These are phyloP conservation scores for Yarrowia yakushimensis DNA, from an alignment of 805 yeast genomes.

Conservation along the genomic window DNA sequence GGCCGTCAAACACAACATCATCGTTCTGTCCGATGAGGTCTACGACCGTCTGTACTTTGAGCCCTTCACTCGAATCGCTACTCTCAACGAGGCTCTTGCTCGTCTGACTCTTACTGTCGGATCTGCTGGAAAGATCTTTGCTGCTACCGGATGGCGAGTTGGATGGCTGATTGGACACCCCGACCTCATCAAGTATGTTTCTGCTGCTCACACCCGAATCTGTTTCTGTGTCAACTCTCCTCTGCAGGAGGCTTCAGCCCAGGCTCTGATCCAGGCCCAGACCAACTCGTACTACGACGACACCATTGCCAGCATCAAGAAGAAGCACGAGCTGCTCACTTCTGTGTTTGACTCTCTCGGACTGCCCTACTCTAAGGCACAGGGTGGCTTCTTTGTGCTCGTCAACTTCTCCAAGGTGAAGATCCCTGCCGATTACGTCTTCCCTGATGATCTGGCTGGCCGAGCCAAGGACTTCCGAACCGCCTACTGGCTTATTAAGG, in stretches of 20 bases:
- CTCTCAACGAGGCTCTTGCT: slow-evolving; percentile 72
- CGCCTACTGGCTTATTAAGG: slow-evolving; percentile 90
- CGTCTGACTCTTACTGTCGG: slow-evolving; percentile 86
- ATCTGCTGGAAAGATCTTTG: slow-evolving; percentile 95
- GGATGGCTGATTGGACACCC: slow-evolving; percentile 93
- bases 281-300: slow-evolving; percentile 62
- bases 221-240: slow-evolving; percentile 91
- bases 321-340: slow-evolving; percentile 71
- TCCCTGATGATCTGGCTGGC: slow-evolving; percentile 62
- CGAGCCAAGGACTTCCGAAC: slow-evolving; percentile 82
- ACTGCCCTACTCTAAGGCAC: slow-evolving; percentile 84
- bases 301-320: slow-evolving; percentile 63
- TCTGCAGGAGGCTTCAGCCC: slow-evolving; percentile 85
- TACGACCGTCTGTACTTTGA: slow-evolving; percentile 84
- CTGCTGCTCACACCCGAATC: slow-evolving; percentile 90
- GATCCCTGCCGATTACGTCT: slow-evolving; percentile 67
- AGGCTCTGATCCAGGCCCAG: slow-evolving; percentile 63
- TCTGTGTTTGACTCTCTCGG: slow-evolving; percentile 79
- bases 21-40: slow-evolving; percentile 89
- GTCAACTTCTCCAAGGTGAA: slow-evolving; percentile 82
- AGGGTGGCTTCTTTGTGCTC: slow-evolving; percentile 89
- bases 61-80: slow-evolving; percentile 78
- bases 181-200: slow-evolving; percentile 74
- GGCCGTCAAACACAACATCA: slow-evolving; percentile 79
- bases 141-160: slow-evolving; percentile 99